These are phyloP conservation scores for Aspergillus asperescens DNA, from an alignment of 495 filamentous ascomycete genomes.

Conservation along the genomic window DNA sequence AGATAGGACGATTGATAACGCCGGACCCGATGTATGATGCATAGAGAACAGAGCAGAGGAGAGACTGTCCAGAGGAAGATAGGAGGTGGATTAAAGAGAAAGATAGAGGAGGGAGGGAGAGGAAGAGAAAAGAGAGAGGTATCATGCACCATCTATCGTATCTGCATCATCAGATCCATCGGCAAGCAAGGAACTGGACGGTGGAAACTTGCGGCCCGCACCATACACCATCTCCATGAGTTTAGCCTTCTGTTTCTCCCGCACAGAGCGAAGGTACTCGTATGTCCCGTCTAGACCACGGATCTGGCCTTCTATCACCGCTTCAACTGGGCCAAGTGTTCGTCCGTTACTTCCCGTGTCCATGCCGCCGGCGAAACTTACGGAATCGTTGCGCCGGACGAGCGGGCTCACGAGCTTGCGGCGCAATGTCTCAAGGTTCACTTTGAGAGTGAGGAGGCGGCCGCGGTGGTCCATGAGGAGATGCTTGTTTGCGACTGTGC, in stretches of 20 bases:
- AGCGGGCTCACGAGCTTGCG: constrained; percentile 76
- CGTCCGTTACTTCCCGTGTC: constrained; percentile 45
- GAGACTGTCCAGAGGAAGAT: neutral
- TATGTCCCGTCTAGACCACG: constrained; percentile 72
- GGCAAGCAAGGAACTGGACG: constrained; percentile 25
- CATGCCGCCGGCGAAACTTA: constrained; percentile 36
- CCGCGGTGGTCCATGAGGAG: constrained; percentile 78
- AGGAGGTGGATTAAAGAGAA: neutral
- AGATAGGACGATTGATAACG: constrained; percentile 4
- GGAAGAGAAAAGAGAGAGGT: neutral
- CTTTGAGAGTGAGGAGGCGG: constrained; percentile 70
- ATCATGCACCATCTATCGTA: constrained; percentile 9
- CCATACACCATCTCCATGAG: constrained; percentile 77
- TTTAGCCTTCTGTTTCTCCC: constrained; percentile 75
- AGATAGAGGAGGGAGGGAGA: neutral
- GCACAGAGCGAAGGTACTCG: constrained; percentile 62
- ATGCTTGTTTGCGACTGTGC: constrained; percentile 80
- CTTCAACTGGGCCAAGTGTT: constrained; percentile 50
- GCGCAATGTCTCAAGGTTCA: constrained; percentile 70
- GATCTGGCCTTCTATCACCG: constrained; percentile 75
- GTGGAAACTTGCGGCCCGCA: constrained; percentile 36
- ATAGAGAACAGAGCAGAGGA: neutral
- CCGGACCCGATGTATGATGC: neutral
- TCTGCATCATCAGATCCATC: constrained; percentile 20
- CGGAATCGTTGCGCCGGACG: constrained; percentile 59